Base-by-base conservation (phyloP, 2,329 filamentous ascomycete genomes). In the Alternaria sp. region DNA sequence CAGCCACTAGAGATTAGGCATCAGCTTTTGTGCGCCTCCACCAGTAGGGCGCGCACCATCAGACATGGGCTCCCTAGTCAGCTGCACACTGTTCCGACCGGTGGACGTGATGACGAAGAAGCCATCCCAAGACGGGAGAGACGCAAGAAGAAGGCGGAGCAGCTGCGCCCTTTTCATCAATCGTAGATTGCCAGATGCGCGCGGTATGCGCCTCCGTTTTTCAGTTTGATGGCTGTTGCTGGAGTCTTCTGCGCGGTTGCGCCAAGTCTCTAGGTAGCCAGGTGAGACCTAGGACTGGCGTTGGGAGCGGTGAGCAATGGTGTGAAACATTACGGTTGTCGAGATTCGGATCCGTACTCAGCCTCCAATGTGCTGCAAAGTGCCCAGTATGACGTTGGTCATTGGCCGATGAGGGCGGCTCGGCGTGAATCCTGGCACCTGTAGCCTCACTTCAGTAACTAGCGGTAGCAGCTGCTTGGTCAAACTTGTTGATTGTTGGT, bases 21-120 rank as follows among this genome's bases (percentile, higher is more conserved):
- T 66, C 66, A 69, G 57, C 58, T 51, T 60, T 60, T 61, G 63
- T 59, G 53, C 49, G 41, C 54, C 37, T 46, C 24, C 48, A 54
- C 41, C 60, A 40, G 59, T 69, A 72, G 71, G 72, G 70, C 70
- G 72, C 60, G 70, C 70, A 58, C 49, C 58, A 56, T 51, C 51
- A 57, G 56, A 53, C 62, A 66, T 65, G 58, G 58, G 36, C 61
- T 62, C 51, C 65, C 65, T 59, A 55, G 68, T 46, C 67, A 63
- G 62, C 66, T 66, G 67, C 63, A 58, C 45, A 34, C 34, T 60
- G 53, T 26, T 24, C 44, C 63, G 62, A 70, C 68, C 63, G 61
- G 69, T 65, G 54, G 67, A 65, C 46, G 46, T 69, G 66, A 62
- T 68, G 69, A 70, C 67, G 64, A 70, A 58, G 51, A 24, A 51